Conservation (phyloP, 495 filamentous ascomycete species). For the Podospora pseudocomata region DNA sequence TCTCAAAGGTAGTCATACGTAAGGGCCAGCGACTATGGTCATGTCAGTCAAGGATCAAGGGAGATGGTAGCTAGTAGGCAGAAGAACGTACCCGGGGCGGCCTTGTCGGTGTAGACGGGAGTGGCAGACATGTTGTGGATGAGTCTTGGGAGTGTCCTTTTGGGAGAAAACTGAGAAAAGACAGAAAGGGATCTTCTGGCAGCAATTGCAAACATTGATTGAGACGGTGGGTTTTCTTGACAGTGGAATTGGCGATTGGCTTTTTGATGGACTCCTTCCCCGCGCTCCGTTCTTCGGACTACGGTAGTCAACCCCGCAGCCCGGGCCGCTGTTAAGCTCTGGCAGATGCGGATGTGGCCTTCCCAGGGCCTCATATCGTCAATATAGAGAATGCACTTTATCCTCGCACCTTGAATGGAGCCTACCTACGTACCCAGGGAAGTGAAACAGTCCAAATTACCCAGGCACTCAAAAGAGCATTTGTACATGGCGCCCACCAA, state of each 20-base stretch:
- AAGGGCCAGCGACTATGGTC: conserved; percentile 50
- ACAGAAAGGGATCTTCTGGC: conserved; percentile 21
- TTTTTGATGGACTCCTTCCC: conserved; percentile 7
- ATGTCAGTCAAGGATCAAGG: not conserved
- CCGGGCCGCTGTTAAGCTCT: conserved; percentile 9
- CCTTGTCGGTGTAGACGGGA: conserved; percentile 50
- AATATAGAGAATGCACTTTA: not conserved
- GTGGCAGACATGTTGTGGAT: conserved; percentile 44
- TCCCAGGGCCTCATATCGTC: not conserved
- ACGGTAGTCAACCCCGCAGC: conserved; percentile 19
- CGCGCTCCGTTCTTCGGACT: conserved; percentile 32
- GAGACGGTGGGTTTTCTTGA: not conserved
- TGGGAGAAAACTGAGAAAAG: conserved; percentile 11
- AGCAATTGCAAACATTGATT: conserved; percentile 19
- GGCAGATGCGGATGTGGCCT: not conserved
- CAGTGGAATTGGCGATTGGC: not conserved
- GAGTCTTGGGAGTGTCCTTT: conserved; percentile 15
- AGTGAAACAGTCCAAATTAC: not conserved
- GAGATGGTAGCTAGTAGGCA: not conserved
- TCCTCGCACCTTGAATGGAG: not conserved
- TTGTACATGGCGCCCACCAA: too few relatives aligned
- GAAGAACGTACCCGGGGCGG: conserved; percentile 46
- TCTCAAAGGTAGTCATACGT: conserved; percentile 40
- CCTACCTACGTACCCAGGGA: not conserved
- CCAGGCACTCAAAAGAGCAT: not conserved